Percentiles rank a stretch among this genome's conserved stretches.
These are phyloP conservation scores for Solanum megistacrolobum DNA, from an alignment of 257 asterid genomes.

Conservation along the genomic window DNA sequence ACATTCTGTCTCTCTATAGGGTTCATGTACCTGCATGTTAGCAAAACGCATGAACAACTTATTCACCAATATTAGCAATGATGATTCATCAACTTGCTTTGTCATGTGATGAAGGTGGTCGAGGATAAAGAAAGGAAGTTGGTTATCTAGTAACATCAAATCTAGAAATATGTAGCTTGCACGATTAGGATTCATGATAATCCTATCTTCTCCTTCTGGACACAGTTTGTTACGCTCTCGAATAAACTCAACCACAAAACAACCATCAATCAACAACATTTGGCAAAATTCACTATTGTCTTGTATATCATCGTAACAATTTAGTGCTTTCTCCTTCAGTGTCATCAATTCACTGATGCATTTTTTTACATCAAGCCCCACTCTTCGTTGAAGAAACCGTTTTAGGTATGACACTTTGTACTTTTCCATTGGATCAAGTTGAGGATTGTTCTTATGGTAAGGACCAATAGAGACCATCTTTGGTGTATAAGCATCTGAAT, in stretches of 20 bases:
- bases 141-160: slow-evolving; percentile 1
- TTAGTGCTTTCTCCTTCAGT: background rate
- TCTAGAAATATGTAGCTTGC: background rate
- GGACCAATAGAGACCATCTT: slow-evolving; percentile 10
- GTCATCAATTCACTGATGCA: background rate
- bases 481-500: slow-evolving; percentile 5
- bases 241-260: slow-evolving; percentile 3
- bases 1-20: background rate
- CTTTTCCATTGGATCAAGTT: background rate
- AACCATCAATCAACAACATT: slow-evolving; percentile 9
- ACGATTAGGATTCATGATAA: background rate
- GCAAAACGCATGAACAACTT: background rate
- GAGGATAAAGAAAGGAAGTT: slow-evolving; percentile 4
- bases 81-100: background rate
- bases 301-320: background rate
- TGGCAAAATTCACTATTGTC: too few relatives aligned
- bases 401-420: background rate
- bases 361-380: background rate
- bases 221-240: background rate
- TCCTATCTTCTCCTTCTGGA: background rate
- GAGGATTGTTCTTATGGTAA: background rate
- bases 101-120: background rate
- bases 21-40: background rate
- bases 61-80: background rate
- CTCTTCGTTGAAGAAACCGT: background rate